A percentile compares a stretch with the other conserved stretches of the same genome.
These are phyloP conservation scores for Phytopythium cucurbitacearum DNA, from an alignment of 352 stramenopile species.

Conservation along the genomic window DNA sequence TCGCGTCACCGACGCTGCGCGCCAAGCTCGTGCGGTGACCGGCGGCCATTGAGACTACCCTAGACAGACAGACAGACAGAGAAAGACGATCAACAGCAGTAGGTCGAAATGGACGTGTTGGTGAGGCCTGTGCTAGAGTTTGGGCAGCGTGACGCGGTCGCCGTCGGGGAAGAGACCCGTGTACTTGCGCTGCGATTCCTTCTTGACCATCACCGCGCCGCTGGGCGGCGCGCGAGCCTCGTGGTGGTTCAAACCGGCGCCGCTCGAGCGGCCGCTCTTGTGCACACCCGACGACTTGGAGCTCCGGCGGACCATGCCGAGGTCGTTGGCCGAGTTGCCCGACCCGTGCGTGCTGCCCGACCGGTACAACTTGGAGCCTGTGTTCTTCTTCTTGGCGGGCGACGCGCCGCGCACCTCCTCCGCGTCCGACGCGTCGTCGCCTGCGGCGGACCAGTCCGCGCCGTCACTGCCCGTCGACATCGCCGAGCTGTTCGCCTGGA, in stretches of 20 bases:
- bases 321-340: conserved; percentile 17
- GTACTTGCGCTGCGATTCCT: conserved; percentile 41
- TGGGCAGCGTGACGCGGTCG: conserved; percentile 46
- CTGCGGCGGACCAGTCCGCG: conserved; percentile 2
- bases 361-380: conserved; percentile 22
- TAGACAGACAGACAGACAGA: conserved; percentile 6
- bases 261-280: conserved; percentile 19
- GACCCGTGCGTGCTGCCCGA: conserved; percentile 33
- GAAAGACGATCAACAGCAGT: conserved; percentile 1
- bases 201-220: conserved; percentile 17
- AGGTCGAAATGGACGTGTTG: neutral
- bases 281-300: conserved; percentile 34
- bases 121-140: conserved; percentile 19
- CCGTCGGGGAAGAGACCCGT: conserved; percentile 22
- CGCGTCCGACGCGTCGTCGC: conserved; percentile 18
- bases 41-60: conserved; percentile 7
- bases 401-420: conserved; percentile 45
- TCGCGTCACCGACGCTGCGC: conserved; percentile 23
- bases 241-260: conserved; percentile 9
- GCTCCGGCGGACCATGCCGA: conserved; percentile 23
- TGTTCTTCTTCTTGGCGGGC: conserved; percentile 54
- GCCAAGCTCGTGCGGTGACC: conserved; percentile 21
- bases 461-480: conserved; percentile 4
- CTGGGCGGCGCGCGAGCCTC: conserved; percentile 7
- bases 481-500: conserved; percentile 7